Conservation (phyloP, 225 moss, liverwort and hornwort genomes). For the Marchantia paleacea region DNA sequence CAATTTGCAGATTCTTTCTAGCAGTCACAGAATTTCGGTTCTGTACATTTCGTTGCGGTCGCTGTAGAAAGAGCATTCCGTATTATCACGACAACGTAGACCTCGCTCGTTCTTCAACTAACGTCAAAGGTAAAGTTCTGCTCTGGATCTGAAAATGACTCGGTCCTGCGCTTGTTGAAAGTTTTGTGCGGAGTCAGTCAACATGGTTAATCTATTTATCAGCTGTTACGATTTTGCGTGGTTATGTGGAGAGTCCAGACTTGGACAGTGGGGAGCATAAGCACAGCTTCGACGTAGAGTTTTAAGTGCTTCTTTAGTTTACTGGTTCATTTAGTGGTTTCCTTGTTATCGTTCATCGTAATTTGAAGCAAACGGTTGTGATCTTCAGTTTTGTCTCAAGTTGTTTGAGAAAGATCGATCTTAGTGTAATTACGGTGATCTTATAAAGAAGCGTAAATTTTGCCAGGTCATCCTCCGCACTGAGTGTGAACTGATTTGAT, state of each 20-base stretch:
- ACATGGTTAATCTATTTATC: background rate
- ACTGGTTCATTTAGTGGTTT: background rate
- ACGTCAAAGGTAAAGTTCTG: background rate
- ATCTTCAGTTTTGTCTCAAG: background rate
- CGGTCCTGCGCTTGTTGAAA: background rate
- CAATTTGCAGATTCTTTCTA: background rate
- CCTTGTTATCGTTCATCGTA: background rate
- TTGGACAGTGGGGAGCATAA: background rate
- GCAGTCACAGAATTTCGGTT: background rate
- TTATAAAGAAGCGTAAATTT: background rate
- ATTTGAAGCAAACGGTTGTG: background rate
- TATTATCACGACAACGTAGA: too few relatives aligned
- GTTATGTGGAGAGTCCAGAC: background rate
- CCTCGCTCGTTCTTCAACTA: background rate
- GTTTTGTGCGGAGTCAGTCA: background rate
- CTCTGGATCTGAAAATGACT: background rate
- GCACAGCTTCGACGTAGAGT: background rate
- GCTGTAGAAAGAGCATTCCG: background rate
- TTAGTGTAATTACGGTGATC: background rate
- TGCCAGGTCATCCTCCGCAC: background rate
- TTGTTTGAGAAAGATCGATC: background rate
- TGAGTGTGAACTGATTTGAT: background rate
- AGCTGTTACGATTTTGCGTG: background rate
- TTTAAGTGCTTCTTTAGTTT: background rate
- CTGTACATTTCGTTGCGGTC: background rate